Base-by-base conservation (phyloP, 2,329 filamentous ascomycete genomes). In the Monilinia polystroma region DNA sequence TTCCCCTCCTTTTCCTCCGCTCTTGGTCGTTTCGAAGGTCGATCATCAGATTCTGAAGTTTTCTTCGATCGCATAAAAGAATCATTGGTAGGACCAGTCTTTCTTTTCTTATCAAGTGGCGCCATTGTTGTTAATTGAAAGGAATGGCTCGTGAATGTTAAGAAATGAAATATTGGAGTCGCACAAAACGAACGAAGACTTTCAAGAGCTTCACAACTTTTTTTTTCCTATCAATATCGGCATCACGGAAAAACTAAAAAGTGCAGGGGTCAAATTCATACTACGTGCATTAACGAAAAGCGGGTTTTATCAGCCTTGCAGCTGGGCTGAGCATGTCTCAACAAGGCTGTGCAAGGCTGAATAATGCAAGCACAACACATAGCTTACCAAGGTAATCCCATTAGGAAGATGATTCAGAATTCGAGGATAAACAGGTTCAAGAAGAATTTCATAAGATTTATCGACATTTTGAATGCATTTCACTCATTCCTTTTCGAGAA, bases 101-200 rank as follows among this genome's bases (percentile, higher is more conserved):
- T 77, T 65, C 73, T 71, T 45, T 75, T 75, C 67, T 72, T 76
- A 38, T 76, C 74, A 49, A 76, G 72, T 63, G 75, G 73, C 45
- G 73, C 75, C 76, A 78, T 78, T 51, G 26, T 70, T 23, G 54
- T 45, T 47, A 18, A 49, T 14, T 54, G 20, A 41, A 23, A 29
- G 20, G 26, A 53, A 45, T 32, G 38, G 55, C 18, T 60, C 18
- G 23, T 32, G 32, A 52, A 41, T 29, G 26, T 66, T 35, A 59
- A 29, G 57, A 35, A 47, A 66, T 35, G n/a, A 59, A 35, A 66
- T 52, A 49, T 66, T 45, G 38, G 18, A 45, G 47, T 60, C 55
- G 55, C 55, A 43, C 12, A 10, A 52, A 53, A 66, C 32, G 49
- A 52, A 38, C 35, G 35, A 49, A 23, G 20, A 18, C 29, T 20